Evolutionary conservation across 345 rosid species (phyloP), one percentile per base, ranked within the genome.

Genomic region (Eucalyptus polyanthemos): DNA sequence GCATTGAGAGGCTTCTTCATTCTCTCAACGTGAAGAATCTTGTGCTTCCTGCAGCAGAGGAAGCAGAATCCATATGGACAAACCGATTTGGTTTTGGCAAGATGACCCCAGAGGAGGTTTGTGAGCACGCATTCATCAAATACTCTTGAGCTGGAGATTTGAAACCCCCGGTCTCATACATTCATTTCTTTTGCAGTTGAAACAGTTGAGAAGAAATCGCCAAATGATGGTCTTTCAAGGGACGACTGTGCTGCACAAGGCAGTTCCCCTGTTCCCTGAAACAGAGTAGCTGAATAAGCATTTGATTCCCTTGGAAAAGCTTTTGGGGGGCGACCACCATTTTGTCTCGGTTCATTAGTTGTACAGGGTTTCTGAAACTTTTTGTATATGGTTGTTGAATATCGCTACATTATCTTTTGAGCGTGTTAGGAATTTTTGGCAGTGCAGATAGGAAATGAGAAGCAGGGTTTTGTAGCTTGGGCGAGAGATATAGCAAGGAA

Each of bases 11-110:
- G 91, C 95, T 98, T 80, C 94, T 98, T 2, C 91, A 95, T 87
- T 94, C 92, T 88, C 92, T 98, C 87, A 92, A 94, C 22, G 97
- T 97, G 88, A 95, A 94, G 92, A 92, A 93, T 76, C 92, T 97
- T 2, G 95, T 96, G 87, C 96, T 98, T 89, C 99, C 99, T 22
- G 98, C 99, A 25, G 98, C 99, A 31, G 97, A 93, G 86, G 98
- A 95, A 94, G 99, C 97, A 1, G 96, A 94, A 90, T 94, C 98
- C n/a, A 95, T 98, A 81, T 98, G 98, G 99, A 97, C 94, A 7
- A 94, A 93, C 87, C 96, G 95, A 91, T 98, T 98, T 76, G 96
- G 98, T 22, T 98, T 98, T 91, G 87, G 87, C 91, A 93, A 91
- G 90, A 92, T 97, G 92, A 89, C 90, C 3, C 90, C 91, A 3